Conservation (phyloP, 2,329 filamentous ascomycete species). For the Ascomycota sp. region DNA sequence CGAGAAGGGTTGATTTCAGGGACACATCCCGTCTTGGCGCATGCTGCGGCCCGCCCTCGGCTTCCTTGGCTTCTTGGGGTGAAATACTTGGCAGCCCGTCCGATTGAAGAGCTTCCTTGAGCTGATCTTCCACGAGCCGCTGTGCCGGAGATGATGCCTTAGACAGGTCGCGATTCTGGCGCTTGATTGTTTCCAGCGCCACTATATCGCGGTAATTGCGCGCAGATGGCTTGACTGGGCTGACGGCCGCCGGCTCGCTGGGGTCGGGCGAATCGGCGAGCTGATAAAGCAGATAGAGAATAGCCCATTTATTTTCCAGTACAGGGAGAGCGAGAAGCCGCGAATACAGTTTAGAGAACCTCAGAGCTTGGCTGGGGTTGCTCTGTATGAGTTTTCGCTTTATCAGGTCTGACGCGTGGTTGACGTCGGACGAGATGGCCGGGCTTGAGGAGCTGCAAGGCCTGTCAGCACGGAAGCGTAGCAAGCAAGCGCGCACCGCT, state of each 20-base stretch:
- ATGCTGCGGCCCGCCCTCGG: conserved; percentile 13
- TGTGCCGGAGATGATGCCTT: conserved; percentile 15
- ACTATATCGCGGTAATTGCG: conserved; percentile 18
- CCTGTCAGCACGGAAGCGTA: conserved; percentile 1
- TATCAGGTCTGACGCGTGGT: conserved; percentile 84
- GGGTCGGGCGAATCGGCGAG: conserved; percentile 50
- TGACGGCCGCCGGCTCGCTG: conserved; percentile 26
- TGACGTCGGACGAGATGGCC: conserved; percentile 49
- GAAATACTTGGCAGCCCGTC: conserved; percentile 27
- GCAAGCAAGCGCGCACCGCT: conserved; percentile 2
- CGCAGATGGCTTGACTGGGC: conserved; percentile 18
- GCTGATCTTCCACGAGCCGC: conserved; percentile 25
- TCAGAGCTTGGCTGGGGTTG: conserved; percentile 57
- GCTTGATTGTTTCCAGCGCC: conserved; percentile 14
- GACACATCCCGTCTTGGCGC: conserved; percentile 26
- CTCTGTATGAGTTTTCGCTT: conserved; percentile 69
- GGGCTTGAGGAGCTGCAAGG: conserved; percentile 25
- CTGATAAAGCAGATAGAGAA: conserved; percentile 75
- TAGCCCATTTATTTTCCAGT: conserved; percentile 89
- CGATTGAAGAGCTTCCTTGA: conserved; percentile 33
- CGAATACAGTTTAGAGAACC: conserved; percentile 81
- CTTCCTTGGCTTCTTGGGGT: conserved; percentile 17
- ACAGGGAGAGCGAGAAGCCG: conserved; percentile 79
- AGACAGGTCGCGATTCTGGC: conserved; percentile 16
- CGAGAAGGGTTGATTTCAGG: conserved; percentile 34